A percentile compares a stretch with the other conserved stretches of the same genome.
phyloP scores from a whole-genome alignment of 192 early-diverging fungal genomes.

The Paraglomus brasilianum region DNA sequence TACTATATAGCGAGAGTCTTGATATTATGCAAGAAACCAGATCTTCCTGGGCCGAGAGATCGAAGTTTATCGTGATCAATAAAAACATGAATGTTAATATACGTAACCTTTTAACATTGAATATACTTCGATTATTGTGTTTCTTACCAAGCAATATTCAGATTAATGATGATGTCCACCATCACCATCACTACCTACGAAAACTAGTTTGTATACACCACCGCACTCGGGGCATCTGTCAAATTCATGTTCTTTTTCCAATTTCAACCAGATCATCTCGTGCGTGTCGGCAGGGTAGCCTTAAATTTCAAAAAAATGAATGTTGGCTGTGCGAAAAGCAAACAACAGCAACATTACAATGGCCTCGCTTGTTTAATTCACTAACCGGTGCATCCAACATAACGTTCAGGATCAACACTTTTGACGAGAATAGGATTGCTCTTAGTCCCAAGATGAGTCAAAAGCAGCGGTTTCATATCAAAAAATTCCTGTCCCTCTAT shows the following conservation, averaged over 20 bases:
- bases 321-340: neutral
- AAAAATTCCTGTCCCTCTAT: constrained; percentile 87
- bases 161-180: constrained; percentile 40
- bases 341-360: neutral
- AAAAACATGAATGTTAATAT: too few species aligned
- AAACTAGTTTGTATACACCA: constrained; percentile 67
- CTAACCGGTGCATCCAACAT: constrained; percentile 92
- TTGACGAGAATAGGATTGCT: constrained; percentile 83
- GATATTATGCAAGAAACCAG: too few species aligned
- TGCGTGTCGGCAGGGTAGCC: constrained; percentile 94
- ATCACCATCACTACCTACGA: constrained; percentile 37
- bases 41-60: too few species aligned
- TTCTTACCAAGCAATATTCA: neutral
- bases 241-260: constrained; percentile 72
- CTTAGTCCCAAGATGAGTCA: constrained; percentile 76
- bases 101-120: too few species aligned
- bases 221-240: constrained; percentile 98
- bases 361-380: constrained; percentile 18
- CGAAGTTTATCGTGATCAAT: too few species aligned
- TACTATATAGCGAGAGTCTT: too few species aligned
- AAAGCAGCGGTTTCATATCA: constrained; percentile 77
- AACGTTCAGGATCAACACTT: constrained; percentile 76
- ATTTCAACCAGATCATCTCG: constrained; percentile 85
- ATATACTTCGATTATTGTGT: neutral
- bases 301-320: constrained; percentile 41